phyloP scores from a whole-genome alignment of 1,284 basidiomycete genomes.

The Ceratobasidium theobromae region DNA sequence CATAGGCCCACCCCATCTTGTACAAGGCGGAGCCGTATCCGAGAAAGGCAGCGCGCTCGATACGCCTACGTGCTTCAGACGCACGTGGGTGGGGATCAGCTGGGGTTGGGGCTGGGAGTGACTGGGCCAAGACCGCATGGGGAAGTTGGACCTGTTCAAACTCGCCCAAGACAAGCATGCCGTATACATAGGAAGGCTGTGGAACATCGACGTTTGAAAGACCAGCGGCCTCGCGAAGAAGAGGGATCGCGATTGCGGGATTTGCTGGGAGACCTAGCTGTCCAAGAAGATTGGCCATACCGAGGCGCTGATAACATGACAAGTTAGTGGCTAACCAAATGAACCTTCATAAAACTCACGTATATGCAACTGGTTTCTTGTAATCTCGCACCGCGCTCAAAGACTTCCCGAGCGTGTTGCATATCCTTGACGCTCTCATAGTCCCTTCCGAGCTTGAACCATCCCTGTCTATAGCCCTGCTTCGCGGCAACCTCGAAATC shows the following conservation, averaged over 20 bases:
- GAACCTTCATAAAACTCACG: slow-evolving; percentile 51
- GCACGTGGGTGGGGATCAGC: slow-evolving; percentile 40
- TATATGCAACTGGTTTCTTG: slow-evolving; percentile 77
- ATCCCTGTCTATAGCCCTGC: slow-evolving; percentile 68
- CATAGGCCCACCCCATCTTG: slow-evolving; percentile 90
- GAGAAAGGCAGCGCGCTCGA: slow-evolving; percentile 84
- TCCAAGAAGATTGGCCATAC: slow-evolving; percentile 87
- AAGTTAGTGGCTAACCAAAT: background rate
- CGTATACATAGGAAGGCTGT: slow-evolving; percentile 79
- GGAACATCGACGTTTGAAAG: slow-evolving; percentile 74
- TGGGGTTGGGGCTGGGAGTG: slow-evolving; percentile 51
- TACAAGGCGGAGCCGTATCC: slow-evolving; percentile 89
- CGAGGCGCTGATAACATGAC: slow-evolving; percentile 63
- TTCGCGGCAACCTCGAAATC: slow-evolving; percentile 83
- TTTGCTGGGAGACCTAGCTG: slow-evolving; percentile 70
- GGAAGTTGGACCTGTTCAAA: slow-evolving; percentile 64
- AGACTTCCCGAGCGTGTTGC: slow-evolving; percentile 73
- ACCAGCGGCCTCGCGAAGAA: slow-evolving; percentile 77
- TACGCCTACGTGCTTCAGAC: slow-evolving; percentile 56
- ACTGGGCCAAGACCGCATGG: slow-evolving; percentile 54
- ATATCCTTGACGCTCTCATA: slow-evolving; percentile 86
- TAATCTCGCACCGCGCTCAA: slow-evolving; percentile 72
- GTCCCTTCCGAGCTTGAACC: slow-evolving; percentile 88
- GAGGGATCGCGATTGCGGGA: slow-evolving; percentile 61
- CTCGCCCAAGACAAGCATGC: slow-evolving; percentile 79